phyloP scores from a whole-genome alignment of 1,284 basidiomycete genomes.

The Melanopsichium pennsylvanicum region DNA sequence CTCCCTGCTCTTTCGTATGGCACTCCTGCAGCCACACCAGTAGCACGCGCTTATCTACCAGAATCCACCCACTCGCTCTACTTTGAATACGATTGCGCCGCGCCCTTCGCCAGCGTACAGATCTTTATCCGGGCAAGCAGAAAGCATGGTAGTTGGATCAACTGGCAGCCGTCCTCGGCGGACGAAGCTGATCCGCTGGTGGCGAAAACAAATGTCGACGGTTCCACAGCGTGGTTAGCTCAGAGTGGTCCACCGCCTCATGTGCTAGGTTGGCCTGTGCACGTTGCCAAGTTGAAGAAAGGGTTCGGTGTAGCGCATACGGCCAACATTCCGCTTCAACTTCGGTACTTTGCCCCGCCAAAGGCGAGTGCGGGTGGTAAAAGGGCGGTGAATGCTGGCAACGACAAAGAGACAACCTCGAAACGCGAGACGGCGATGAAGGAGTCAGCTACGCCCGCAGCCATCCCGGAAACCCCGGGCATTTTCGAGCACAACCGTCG shows the following conservation, averaged over 20 bases:
- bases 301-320: slow-evolving; percentile 46
- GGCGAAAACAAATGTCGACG: slow-evolving; percentile 2
- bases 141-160: slow-evolving; percentile 60
- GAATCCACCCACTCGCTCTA: slow-evolving; percentile 52
- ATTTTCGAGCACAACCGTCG: slow-evolving; percentile 32
- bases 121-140: slow-evolving; percentile 57
- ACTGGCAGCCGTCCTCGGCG: slow-evolving; percentile 12
- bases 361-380: no score
- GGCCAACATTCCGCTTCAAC: slow-evolving; percentile 34
- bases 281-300: slow-evolving; percentile 44
- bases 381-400: no score
- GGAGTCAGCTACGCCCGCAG: slow-evolving; percentile 25
- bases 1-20: slow-evolving; percentile 31
- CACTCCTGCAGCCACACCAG: not conserved
- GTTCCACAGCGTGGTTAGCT: slow-evolving; percentile 18
- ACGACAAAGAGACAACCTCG: slow-evolving; percentile 10
- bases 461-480: slow-evolving; percentile 42
- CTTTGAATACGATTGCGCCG: slow-evolving; percentile 61
- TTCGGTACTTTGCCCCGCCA: slow-evolving; percentile 53
- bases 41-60: slow-evolving; percentile 13
- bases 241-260: slow-evolving; percentile 54
- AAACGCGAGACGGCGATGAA: slow-evolving; percentile 7
- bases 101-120: slow-evolving; percentile 53
- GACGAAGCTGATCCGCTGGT: slow-evolving; percentile 12
- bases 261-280: slow-evolving; percentile 58